These are phyloP conservation scores for Acanthamoeba castellanii DNA, from an alignment of 208 protist genomes.

Conservation along the genomic window DNA sequence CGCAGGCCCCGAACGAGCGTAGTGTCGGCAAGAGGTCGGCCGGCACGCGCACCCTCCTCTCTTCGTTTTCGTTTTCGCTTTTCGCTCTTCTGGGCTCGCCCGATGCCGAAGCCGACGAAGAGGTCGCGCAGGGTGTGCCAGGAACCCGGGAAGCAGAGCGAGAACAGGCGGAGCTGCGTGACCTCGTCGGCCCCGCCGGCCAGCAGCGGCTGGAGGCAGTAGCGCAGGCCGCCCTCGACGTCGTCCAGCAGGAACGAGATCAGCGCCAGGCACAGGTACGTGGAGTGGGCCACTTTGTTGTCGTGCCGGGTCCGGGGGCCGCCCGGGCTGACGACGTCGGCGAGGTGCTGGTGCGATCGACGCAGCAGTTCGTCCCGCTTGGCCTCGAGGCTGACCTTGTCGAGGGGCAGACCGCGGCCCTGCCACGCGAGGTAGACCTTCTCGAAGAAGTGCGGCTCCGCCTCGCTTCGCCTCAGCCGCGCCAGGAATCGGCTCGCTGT, in stretches of 20 bases:
- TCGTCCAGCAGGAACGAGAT: constrained; percentile 27
- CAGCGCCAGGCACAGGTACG: constrained; percentile 3
- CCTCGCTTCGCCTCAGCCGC: background rate
- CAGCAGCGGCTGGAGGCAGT: background rate
- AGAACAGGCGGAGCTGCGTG: constrained; percentile 7
- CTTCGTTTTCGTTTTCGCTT: background rate
- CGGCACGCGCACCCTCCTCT: background rate
- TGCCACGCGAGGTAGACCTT: constrained; percentile 27
- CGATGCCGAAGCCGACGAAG: background rate
- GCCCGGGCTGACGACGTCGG: background rate
- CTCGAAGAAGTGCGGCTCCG: constrained; percentile 19
- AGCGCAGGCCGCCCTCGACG: background rate
- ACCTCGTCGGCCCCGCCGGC: background rate
- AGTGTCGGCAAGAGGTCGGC: background rate
- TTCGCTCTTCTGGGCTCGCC: background rate
- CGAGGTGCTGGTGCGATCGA: background rate
- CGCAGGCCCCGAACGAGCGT: background rate
- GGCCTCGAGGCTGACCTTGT: background rate
- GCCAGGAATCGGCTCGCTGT: background rate
- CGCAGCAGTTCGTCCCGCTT: background rate
- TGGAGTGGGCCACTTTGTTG: background rate
- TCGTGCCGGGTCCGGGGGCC: background rate
- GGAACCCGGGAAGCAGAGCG: background rate
- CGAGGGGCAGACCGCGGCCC: constrained; percentile 9
- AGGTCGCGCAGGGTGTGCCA: background rate